Conservation (phyloP, 106 monocot species). For the Acorus gramineus region DNA sequence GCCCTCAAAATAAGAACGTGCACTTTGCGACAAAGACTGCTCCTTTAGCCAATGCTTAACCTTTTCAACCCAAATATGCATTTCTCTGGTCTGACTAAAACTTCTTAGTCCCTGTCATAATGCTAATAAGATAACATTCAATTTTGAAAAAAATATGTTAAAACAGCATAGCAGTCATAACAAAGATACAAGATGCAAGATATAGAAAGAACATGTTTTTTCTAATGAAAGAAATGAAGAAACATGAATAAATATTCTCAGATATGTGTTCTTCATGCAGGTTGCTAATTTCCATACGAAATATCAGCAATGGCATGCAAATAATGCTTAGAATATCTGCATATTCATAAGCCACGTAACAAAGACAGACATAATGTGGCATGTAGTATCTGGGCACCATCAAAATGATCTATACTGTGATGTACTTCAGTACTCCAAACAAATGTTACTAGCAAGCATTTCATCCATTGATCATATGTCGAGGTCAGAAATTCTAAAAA, state of each 20-base stretch:
- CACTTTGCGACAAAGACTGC: constrained; percentile 37
- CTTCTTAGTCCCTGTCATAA: constrained; percentile 40
- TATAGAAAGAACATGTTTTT: not conserved
- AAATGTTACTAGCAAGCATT: too few species aligned
- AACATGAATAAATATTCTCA: not conserved
- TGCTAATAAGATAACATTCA: not conserved
- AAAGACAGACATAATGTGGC: not conserved
- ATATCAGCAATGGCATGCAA: too few species aligned
- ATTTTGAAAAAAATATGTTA: not conserved
- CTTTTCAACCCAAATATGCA: constrained; percentile 40
- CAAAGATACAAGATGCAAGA: not conserved
- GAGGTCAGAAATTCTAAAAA: too few species aligned
- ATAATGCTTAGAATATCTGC: too few species aligned
- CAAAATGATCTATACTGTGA: too few species aligned
- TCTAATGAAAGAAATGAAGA: not conserved
- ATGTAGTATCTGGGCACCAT: too few species aligned
- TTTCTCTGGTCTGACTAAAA: constrained; percentile 22
- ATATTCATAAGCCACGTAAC: not conserved
- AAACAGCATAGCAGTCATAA: not conserved
- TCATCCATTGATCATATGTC: too few species aligned
- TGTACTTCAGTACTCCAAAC: too few species aligned
- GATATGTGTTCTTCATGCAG: too few species aligned
- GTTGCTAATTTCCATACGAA: too few species aligned
- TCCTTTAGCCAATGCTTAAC: constrained; percentile 66
- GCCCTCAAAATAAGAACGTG: constrained; percentile 15